Percentiles rank a stretch among this genome's conserved stretches.
phyloP scores from a whole-genome alignment of 1,284 basidiomycete species.

The Tilletia horrida region DNA sequence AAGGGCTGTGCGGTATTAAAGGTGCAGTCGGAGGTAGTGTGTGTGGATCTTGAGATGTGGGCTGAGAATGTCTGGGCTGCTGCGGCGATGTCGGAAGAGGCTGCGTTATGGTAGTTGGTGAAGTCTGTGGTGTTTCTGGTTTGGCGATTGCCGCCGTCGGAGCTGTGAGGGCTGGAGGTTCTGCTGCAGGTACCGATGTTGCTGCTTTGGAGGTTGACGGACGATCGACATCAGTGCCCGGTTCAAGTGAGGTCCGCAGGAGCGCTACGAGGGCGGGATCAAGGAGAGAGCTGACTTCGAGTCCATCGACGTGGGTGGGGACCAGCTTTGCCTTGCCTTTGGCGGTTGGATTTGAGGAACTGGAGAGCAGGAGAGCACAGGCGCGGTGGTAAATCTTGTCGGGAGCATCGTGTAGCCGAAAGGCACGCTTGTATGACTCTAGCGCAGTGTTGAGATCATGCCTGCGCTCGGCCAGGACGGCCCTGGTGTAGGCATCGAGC shows the following conservation, averaged over 20 bases:
- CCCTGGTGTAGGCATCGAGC: constrained; percentile 36
- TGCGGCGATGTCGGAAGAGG: background rate
- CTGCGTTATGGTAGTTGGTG: background rate
- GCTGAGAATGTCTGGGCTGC: background rate
- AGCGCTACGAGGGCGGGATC: constrained; percentile 18
- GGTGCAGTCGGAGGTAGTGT: background rate
- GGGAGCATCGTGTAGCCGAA: constrained; percentile 38
- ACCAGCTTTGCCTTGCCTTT: constrained; percentile 1
- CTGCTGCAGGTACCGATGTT: too few species aligned
- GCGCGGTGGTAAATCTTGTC: constrained; percentile 45
- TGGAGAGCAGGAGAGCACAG: constrained; percentile 32
- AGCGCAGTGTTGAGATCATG: constrained; percentile 38
- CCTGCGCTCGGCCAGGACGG: constrained; percentile 40
- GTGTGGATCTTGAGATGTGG: background rate
- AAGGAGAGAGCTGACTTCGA: constrained; percentile 34
- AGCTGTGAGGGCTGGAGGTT: too few species aligned
- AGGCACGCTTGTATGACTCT: constrained; percentile 38
- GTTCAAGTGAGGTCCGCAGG: constrained; percentile 4
- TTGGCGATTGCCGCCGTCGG: background rate
- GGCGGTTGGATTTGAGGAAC: background rate
- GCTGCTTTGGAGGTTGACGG: constrained; percentile 7
- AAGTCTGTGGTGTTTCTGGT: background rate
- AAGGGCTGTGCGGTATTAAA: background rate
- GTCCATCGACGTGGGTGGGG: constrained; percentile 32
- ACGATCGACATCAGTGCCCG: constrained; percentile 33